phyloP scores from a whole-genome alignment of 805 yeast genomes.

The Pichia sporocuriosa region DNA sequence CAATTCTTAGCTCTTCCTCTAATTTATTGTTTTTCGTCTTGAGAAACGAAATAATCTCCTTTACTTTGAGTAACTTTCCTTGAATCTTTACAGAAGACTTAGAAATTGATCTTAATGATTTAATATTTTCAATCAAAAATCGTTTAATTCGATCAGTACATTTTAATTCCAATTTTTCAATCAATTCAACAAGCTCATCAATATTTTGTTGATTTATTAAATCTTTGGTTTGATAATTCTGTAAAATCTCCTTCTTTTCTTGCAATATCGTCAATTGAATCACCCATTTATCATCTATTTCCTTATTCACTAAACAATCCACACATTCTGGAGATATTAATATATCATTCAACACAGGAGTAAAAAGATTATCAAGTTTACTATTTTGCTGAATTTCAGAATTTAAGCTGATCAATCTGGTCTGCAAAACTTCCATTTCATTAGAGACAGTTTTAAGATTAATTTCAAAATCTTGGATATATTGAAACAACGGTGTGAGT shows the following conservation, averaged over 20 bases:
- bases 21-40: slow-evolving; percentile 47
- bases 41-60: slow-evolving; percentile 55
- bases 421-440: slow-evolving; percentile 56
- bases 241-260: slow-evolving; percentile 53
- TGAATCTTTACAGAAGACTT: slow-evolving; percentile 73
- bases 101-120: slow-evolving; percentile 57
- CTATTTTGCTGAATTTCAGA: slow-evolving; percentile 42
- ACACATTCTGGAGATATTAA: slow-evolving; percentile 70
- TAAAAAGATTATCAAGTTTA: slow-evolving; percentile 43
- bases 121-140: slow-evolving; percentile 57
- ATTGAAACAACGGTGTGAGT: slow-evolving; percentile 45
- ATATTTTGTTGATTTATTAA: slow-evolving; percentile 15
- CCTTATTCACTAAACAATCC: slow-evolving; percentile 48
- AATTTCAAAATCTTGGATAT: slow-evolving; percentile 48
- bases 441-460: slow-evolving; percentile 50
- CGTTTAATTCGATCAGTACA: slow-evolving; percentile 73
- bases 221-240: slow-evolving; percentile 29
- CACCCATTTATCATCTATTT: slow-evolving; percentile 55
- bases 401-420: slow-evolving; percentile 43
- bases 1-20: slow-evolving; percentile 67
- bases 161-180: slow-evolving; percentile 51
- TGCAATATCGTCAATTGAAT: slow-evolving; percentile 52
- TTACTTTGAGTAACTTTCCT: slow-evolving; percentile 52
- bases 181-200: slow-evolving; percentile 26
- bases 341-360: slow-evolving; percentile 71